Conservation (phyloP, 2,329 filamentous ascomycete species). For the Kalaharituber pfeilii region DNA sequence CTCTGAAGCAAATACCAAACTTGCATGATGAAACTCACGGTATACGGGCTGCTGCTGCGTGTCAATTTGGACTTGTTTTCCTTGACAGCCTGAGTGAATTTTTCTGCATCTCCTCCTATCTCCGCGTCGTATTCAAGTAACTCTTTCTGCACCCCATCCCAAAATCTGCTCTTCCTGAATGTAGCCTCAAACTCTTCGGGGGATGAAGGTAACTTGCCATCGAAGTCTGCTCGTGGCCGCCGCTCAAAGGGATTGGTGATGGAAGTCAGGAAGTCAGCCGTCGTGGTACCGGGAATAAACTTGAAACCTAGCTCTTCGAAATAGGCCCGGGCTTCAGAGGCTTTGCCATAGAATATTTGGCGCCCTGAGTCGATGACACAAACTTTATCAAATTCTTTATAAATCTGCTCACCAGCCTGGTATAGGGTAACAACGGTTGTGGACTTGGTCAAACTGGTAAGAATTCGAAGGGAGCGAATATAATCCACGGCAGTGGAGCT, state of each 20-base stretch:
- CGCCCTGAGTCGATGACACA: slow-evolving; percentile 57
- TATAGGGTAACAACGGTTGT: slow-evolving; percentile 56
- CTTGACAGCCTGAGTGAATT: slow-evolving; percentile 48
- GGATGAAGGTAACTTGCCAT: slow-evolving; percentile 50
- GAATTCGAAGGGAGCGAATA: slow-evolving; percentile 48
- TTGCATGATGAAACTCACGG: slow-evolving; percentile 55
- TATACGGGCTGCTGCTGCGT: slow-evolving; percentile 54
- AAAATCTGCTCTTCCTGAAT: slow-evolving; percentile 46
- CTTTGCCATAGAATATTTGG: slow-evolving; percentile 48
- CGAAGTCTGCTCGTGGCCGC: slow-evolving; percentile 46
- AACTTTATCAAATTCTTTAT: slow-evolving; percentile 63
- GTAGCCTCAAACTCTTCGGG: slow-evolving; percentile 50
- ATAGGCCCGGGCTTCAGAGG: slow-evolving; percentile 44
- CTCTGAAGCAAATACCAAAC: slow-evolving; percentile 42
- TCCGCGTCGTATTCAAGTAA: slow-evolving; percentile 43
- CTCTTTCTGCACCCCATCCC: slow-evolving; percentile 43
- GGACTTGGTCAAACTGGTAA: slow-evolving; percentile 58
- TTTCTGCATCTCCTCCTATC: slow-evolving; percentile 40
- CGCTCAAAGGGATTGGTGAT: slow-evolving; percentile 58
- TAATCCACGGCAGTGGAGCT: slow-evolving; percentile 65
- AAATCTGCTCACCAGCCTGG: slow-evolving; percentile 52
- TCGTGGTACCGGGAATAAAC: slow-evolving; percentile 42
- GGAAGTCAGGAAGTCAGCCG: slow-evolving; percentile 60
- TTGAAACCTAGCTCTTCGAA: slow-evolving; percentile 49
- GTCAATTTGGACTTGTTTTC: slow-evolving; percentile 52